Evolutionary conservation across 305 asterid genomes (phyloP).

Genomic region (Fraxinus greggii): DNA sequence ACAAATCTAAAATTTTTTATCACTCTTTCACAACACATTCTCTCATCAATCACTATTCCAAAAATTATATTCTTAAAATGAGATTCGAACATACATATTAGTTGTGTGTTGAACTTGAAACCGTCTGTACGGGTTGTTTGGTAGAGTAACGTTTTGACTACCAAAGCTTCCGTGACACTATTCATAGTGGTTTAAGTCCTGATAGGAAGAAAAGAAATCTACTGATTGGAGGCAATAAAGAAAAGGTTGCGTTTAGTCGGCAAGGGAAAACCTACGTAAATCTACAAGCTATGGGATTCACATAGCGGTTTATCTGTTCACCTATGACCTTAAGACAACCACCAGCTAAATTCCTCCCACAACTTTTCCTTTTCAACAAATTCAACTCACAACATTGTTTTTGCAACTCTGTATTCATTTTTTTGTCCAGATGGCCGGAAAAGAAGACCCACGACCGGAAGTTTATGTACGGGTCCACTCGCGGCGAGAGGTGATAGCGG

Average conservation of each 20-base stretch:
- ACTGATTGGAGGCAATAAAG: neutral
- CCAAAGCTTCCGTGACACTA: too few relatives aligned
- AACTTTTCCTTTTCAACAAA: neutral
- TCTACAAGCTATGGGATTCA: neutral
- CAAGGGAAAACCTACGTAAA: neutral
- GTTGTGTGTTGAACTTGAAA: too few relatives aligned
- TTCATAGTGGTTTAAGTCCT: neutral
- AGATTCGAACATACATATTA: too few relatives aligned
- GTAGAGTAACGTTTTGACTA: too few relatives aligned
- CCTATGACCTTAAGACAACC: neutral
- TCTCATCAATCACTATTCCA: too few relatives aligned
- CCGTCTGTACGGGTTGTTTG: too few relatives aligned
- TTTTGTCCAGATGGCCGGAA: neutral
- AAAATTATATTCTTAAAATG: too few relatives aligned
- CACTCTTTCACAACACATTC: too few relatives aligned
- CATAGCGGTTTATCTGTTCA: neutral
- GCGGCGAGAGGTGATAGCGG: neutral
- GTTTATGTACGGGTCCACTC: slow-evolving; percentile 1
- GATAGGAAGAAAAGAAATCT: neutral
- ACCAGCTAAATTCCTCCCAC: neutral
- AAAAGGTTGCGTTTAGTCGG: neutral
- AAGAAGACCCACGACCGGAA: slow-evolving; percentile 9
- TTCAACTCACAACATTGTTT: neutral
- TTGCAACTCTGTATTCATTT: neutral
- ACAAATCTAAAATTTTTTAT: too few relatives aligned